Evolutionary conservation across 148 eudicot genomes (phyloP).

Genomic region (Chenopodium berlandieri): DNA sequence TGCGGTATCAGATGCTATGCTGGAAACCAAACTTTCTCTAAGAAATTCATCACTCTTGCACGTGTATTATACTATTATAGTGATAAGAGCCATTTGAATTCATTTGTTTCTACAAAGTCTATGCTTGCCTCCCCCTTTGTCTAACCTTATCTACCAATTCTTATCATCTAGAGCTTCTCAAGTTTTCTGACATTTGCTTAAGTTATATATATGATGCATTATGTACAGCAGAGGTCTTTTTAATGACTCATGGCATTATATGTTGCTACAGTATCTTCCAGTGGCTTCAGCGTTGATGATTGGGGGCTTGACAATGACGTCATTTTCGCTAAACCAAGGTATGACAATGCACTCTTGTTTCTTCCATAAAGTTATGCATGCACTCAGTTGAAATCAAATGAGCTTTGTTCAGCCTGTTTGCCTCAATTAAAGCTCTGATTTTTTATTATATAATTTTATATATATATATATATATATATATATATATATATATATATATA

Average conservation of each 20-base stretch:
- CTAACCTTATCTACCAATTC: background rate
- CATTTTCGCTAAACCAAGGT: slow-evolving; percentile 71
- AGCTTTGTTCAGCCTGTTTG: background rate
- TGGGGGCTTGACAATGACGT: slow-evolving; percentile 68
- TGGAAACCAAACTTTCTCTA: background rate
- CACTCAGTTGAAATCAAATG: background rate
- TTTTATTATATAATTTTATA: too few relatives aligned
- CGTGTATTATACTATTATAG: background rate
- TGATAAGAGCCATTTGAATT: background rate
- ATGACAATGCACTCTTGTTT: background rate
- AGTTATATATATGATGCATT: background rate
- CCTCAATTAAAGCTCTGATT: too few relatives aligned
- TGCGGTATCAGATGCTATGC: slow-evolving; percentile 3
- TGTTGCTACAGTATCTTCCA: slow-evolving; percentile 59
- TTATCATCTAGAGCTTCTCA: background rate
- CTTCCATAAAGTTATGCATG: background rate
- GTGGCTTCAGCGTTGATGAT: slow-evolving; percentile 70
- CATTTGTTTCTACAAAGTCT: background rate
- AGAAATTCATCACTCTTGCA: background rate
- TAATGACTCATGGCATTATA: background rate
- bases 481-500: too few relatives aligned
- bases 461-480: too few relatives aligned
- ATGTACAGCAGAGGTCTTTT: background rate
- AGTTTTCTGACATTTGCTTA: background rate
- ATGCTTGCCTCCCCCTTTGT: background rate